Conservation (phyloP, 2,329 filamentous ascomycete genomes). For the Paracamarosporium sp. region DNA sequence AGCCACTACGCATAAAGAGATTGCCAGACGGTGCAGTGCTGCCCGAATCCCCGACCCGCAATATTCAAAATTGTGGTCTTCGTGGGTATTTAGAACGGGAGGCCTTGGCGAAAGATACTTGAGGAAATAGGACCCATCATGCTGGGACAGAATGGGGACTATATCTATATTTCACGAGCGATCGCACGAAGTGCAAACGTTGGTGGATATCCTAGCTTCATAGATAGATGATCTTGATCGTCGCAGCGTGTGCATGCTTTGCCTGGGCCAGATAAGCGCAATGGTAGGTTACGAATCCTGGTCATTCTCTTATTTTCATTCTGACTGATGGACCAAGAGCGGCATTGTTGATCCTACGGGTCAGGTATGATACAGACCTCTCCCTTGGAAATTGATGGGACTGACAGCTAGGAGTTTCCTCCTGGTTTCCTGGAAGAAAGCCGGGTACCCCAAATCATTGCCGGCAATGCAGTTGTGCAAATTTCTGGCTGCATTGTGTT, state of each 20-base stretch:
- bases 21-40: too few species aligned
- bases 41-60: background rate
- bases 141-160: background rate
- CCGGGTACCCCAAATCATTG: slow-evolving; percentile 22
- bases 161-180: background rate
- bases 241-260: background rate
- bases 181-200: background rate
- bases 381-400: background rate
- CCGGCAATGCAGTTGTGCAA: slow-evolving; percentile 22
- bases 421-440: slow-evolving; percentile 17
- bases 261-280: background rate
- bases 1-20: too few species aligned
- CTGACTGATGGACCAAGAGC: background rate
- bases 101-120: background rate
- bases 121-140: background rate
- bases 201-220: background rate
- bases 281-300: background rate
- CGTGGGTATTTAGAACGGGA: background rate
- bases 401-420: background rate
- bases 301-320: background rate
- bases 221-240: background rate
- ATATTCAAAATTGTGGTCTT: background rate
- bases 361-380: background rate
- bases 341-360: background rate
- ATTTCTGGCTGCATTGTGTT: slow-evolving; percentile 21